Evolutionary conservation across 176 grass and related monocot genomes (phyloP), one percentile per base, ranked within the genome.

Genomic region (Oryza meyeriana): DNA sequence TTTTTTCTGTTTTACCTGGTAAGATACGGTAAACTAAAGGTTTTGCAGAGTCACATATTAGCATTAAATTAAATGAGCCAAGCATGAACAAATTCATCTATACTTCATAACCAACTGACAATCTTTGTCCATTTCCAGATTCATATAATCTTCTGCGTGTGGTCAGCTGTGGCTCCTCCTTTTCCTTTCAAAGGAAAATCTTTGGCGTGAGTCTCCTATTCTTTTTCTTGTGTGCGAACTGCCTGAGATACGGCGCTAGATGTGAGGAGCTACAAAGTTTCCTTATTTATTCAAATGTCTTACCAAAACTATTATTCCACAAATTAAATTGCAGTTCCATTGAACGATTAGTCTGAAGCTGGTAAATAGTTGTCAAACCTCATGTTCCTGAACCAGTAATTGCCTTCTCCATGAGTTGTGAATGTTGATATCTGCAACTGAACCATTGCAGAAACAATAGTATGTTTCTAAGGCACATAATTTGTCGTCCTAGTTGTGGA

Each of bases 101-200:
- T 73, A 61, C 25, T 63, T 68, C 36, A 65, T 48, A 34, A 24
- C 42, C 31, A 28, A 55, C 25, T 81, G 31, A 82, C 67, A 71
- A 36, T 66, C 42, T 81, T 61, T 82, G 61, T 33, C 55, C 32
- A 30, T 75, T 76, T 86, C 63, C 86, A 99, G 96, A 59, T 99
- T 93, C 96, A 99, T 87, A 95, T 99, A 44, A 79, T 76, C 67
- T 99, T 99, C 87, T 95, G 93, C 12, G 83, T 99, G 61, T 95
- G 86, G 90, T 72, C 96, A 70, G 96, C 96, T 32, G 89, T 99
- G 12, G 91, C 96, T 79, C 93, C 96, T 33, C 89, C 96, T 77
- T 88, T 99, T 61, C 85, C 94, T 90, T 99, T 99, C 80, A 99
- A 99, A 84, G 93, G 96, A 61, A 99, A 99, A 80, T 99, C 93